A percentile compares a stretch with the other conserved stretches of the same genome.
phyloP scores from a whole-genome alignment of 2,329 filamentous ascomycete species.

The Paracoccidioides lutzii region DNA sequence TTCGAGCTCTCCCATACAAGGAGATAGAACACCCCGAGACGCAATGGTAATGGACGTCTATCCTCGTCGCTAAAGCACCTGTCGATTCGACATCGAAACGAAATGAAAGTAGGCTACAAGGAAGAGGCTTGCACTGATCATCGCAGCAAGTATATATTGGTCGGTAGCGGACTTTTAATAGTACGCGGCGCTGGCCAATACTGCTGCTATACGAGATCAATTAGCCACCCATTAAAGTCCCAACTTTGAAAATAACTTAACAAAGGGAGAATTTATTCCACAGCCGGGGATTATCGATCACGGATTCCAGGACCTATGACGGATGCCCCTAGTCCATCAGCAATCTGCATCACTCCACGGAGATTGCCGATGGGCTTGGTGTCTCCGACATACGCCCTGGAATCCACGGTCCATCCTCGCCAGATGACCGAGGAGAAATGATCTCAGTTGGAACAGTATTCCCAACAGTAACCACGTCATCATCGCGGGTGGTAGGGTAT shows the following conservation, averaged over 20 bases:
- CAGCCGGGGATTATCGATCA: too few relatives aligned
- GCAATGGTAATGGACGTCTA: too few relatives aligned
- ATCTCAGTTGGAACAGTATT: constrained; percentile 12
- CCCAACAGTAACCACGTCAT: constrained; percentile 9
- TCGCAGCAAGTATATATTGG: background rate
- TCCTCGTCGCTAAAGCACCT: background rate
- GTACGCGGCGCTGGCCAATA: background rate
- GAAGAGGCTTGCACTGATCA: background rate
- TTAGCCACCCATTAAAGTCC: background rate
- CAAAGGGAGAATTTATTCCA: background rate
- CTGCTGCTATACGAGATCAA: background rate
- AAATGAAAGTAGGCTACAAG: background rate
- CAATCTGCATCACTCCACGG: background rate
- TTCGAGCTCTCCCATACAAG: too few relatives aligned
- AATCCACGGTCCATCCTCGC: background rate
- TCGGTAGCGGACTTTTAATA: background rate
- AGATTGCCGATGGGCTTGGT: background rate
- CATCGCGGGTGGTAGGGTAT: constrained; percentile 2
- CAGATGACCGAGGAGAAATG: constrained; percentile 7
- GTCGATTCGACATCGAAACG: background rate
- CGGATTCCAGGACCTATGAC: too few relatives aligned
- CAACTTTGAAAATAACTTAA: background rate
- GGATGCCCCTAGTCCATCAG: too few relatives aligned
- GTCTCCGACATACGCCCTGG: constrained; percentile 2
- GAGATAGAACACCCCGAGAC: too few relatives aligned